Conservation (phyloP, 2,329 filamentous ascomycete species). For the Akanthomyces uredinophilus region DNA sequence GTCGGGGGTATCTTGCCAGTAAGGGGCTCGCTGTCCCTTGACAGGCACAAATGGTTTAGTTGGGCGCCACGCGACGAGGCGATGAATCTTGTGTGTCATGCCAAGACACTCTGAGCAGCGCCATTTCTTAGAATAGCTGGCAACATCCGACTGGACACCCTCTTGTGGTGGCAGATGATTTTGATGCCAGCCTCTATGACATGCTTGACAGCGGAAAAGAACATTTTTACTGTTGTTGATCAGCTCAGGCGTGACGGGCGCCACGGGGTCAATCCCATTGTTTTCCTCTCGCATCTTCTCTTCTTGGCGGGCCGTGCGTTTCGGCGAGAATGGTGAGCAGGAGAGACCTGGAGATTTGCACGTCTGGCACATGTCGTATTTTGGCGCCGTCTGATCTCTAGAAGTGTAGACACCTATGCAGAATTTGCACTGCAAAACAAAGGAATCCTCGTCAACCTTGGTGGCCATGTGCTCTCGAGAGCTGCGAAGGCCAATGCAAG, state of each 20-base stretch:
- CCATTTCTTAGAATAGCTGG: conserved; percentile 42
- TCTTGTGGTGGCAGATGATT: conserved; percentile 64
- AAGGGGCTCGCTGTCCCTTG: conserved; percentile 15
- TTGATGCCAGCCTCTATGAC: conserved; percentile 75
- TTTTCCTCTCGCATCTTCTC: conserved; percentile 79
- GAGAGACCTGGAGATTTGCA: conserved; percentile 63
- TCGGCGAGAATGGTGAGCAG: conserved; percentile 70
- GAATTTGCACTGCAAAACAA: conserved; percentile 83
- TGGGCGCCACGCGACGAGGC: conserved; percentile 86
- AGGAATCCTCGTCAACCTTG: conserved; percentile 70
- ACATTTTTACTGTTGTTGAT: conserved; percentile 73
- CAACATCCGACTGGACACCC: conserved; percentile 23
- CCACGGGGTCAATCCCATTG: conserved; percentile 70
- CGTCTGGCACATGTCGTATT: conserved; percentile 63
- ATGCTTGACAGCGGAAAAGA: conserved; percentile 76
- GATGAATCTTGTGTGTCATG: conserved; percentile 61
- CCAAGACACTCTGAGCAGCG: conserved; percentile 72
- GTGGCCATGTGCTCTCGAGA: conserved; percentile 82
- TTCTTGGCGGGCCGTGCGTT: conserved; percentile 71
- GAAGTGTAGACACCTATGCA: conserved; percentile 67
- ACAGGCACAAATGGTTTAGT: conserved; percentile 18
- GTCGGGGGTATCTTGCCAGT: conserved; percentile 41
- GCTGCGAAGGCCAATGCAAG: conserved; percentile 70
- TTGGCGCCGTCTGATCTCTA: conserved; percentile 66
- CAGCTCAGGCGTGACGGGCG: conserved; percentile 53